These are phyloP conservation scores for Vanderwaltozyma yarrowii DNA, from an alignment of 805 yeast species.

Conservation along the genomic window DNA sequence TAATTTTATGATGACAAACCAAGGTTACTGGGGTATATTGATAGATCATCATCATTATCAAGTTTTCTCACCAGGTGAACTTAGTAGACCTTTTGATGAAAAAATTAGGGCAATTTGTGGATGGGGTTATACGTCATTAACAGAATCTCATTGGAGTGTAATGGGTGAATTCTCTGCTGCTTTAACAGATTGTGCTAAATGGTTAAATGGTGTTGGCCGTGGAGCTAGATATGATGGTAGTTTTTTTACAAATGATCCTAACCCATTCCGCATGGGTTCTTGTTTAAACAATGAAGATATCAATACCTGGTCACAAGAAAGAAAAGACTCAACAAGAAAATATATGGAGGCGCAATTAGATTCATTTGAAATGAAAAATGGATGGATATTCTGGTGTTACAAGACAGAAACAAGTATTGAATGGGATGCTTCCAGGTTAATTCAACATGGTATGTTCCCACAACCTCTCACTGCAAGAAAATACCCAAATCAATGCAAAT, in stretches of 20 bases:
- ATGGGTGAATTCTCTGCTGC: slow-evolving; percentile 89
- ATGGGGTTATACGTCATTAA: slow-evolving; percentile 34
- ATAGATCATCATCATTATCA: slow-evolving; percentile 87
- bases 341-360: slow-evolving; percentile 85
- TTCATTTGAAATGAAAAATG: slow-evolving; percentile 58
- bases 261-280: slow-evolving; percentile 40
- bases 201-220: slow-evolving; percentile 77
- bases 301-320: slow-evolving; percentile 45
- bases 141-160: slow-evolving; percentile 59
- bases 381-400: slow-evolving; percentile 92
- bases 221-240: slow-evolving; percentile 73
- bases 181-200: slow-evolving; percentile 75
- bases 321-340: slow-evolving; percentile 46
- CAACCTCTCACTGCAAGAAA: slow-evolving; percentile 62
- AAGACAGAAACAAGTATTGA: slow-evolving; percentile 74
- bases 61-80: slow-evolving; percentile 59
- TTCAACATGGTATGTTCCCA: slow-evolving; percentile 58
- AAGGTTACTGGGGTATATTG: slow-evolving; percentile 50
- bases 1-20: slow-evolving; percentile 34
- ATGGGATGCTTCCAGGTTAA: slow-evolving; percentile 68
- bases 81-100: slow-evolving; percentile 46
- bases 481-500: slow-evolving; percentile 53
- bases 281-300: slow-evolving; percentile 43
- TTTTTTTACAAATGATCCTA: slow-evolving; percentile 25
- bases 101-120: slow-evolving; percentile 47